Conservation (phyloP, 306 rosid genomes). For the Casuarina cunninghamiana region DNA sequence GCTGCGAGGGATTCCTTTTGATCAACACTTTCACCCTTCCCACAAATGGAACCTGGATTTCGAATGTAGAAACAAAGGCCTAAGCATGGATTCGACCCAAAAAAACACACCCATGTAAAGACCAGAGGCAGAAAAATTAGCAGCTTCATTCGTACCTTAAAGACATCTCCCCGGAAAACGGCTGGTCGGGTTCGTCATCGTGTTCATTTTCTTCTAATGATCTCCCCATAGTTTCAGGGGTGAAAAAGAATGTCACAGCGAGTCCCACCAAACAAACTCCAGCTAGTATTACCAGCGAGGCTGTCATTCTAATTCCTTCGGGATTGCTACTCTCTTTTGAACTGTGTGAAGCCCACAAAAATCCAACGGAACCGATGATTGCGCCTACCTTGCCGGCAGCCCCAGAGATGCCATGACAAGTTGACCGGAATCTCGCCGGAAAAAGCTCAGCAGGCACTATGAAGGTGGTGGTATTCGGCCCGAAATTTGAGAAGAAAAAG, state of each 20-base stretch:
- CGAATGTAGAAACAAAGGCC: too few relatives aligned
- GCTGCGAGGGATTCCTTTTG: too few relatives aligned
- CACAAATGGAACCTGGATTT: too few relatives aligned
- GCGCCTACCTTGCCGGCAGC: slow-evolving; percentile 74
- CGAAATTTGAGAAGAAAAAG: slow-evolving; percentile 79
- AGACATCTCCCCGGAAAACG: background rate
- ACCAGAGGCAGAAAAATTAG: background rate
- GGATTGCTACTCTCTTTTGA: slow-evolving; percentile 24
- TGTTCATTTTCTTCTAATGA: slow-evolving; percentile 78
- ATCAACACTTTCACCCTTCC: too few relatives aligned
- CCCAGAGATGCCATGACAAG: slow-evolving; percentile 83
- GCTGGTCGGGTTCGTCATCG: slow-evolving; percentile 16
- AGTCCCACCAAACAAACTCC: slow-evolving; percentile 61
- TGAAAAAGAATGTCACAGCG: slow-evolving; percentile 55
- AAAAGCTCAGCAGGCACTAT: slow-evolving; percentile 78
- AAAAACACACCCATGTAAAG: background rate
- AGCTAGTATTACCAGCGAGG: slow-evolving; percentile 50
- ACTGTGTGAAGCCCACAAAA: slow-evolving; percentile 50
- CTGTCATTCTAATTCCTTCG: slow-evolving; percentile 41
- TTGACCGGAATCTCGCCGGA: slow-evolving; percentile 74
- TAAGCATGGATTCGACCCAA: background rate
- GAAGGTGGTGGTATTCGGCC: slow-evolving; percentile 91
- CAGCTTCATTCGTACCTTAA: background rate
- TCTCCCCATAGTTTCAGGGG: slow-evolving; percentile 62
- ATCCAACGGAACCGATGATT: slow-evolving; percentile 66